Evolutionary conservation across 2,329 filamentous ascomycete genomes (phyloP), one percentile per base, ranked within the genome.

Genomic region (Penicillium frequentans): DNA sequence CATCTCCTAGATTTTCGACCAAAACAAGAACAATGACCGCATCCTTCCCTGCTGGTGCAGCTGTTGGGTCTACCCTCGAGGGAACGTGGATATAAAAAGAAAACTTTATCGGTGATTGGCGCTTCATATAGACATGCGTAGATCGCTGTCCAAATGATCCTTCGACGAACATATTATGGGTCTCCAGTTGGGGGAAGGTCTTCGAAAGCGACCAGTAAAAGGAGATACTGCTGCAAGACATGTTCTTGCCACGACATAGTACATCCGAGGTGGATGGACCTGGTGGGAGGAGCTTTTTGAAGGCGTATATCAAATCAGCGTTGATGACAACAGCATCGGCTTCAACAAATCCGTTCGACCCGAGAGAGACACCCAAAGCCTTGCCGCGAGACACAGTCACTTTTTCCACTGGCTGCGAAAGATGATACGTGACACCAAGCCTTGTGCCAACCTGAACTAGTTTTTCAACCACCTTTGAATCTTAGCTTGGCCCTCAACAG

Each of bases 111-210:
- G 55, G 42, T 14, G 13, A 13, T 9, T 37, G 13, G 16, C 16
- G 44, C 3, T 53, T 24, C 44, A 46, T 21, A 27, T 49, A 53
- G 13, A 56, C 31, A 10, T 49, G 43, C 23, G 35, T 29, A 16
- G 29, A 53, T 24, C 24, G 29, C 5, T 49, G 19, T 21, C 44
- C 49, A 39, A 21, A 53, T 4, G 49, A 45, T 11, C 48, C 21
- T 39, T 39, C 55, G 33, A 56, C 49, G n/a, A 56, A 56, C 43
- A 56, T 56, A 19, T 56, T 56, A 23, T 56, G 55, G 33, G 49
- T 53, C 26, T 53, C 49, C n/a, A 56, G 26, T 21, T 53, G 49
- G 13, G 49, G 55, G 3, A 56, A 27, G 26, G 9, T 49, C 16
- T 5, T 44, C 39, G 14, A 56, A 33, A 19, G 55, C 31, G 39